These are phyloP conservation scores for Leishmania lainsoni DNA, from an alignment of 208 protist species.

Conservation along the genomic window DNA sequence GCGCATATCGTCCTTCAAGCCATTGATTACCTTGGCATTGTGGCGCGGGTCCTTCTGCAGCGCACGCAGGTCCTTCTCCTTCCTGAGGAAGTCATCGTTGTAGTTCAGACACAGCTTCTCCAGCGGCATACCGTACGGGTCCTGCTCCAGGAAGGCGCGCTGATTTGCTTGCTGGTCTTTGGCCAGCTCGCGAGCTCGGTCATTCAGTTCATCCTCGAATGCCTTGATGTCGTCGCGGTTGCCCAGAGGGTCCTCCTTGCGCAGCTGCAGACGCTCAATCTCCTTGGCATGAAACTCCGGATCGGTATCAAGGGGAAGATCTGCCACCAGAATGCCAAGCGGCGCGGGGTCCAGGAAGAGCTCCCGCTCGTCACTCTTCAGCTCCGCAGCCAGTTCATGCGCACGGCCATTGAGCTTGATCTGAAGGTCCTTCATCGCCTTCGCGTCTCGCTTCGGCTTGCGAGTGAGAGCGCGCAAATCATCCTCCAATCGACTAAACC, in stretches of 20 bases:
- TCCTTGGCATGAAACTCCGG: constrained; percentile 59
- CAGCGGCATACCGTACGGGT: constrained; percentile 70
- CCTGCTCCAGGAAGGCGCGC: constrained; percentile 62
- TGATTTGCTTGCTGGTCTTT: constrained; percentile 35
- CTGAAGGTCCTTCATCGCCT: constrained; percentile 44
- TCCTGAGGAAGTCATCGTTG: constrained; percentile 49
- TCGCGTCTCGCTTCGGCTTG: constrained; percentile 48
- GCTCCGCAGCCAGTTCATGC: constrained; percentile 61
- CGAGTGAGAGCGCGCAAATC: constrained; percentile 62
- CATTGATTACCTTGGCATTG: constrained; percentile 53
- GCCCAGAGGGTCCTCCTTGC: constrained; percentile 46
- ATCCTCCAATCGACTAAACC: constrained; percentile 56
- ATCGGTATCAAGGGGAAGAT: constrained; percentile 74
- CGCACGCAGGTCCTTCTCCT: constrained; percentile 57
- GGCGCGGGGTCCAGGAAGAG: constrained; percentile 70
- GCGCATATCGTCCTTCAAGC: constrained; percentile 52
- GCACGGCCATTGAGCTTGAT: constrained; percentile 56
- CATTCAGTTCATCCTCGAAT: constrained; percentile 69
- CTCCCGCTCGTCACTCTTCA: constrained; percentile 73
- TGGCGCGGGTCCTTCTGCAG: constrained; percentile 56
- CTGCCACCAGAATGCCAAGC: constrained; percentile 51
- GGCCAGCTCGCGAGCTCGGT: constrained; percentile 60
- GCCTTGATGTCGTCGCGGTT: constrained; percentile 46
- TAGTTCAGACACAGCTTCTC: constrained; percentile 68
- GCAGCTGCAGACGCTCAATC: constrained; percentile 55